Conservation (phyloP, 805 yeast genomes). For the Isabelozyma rhagii region DNA sequence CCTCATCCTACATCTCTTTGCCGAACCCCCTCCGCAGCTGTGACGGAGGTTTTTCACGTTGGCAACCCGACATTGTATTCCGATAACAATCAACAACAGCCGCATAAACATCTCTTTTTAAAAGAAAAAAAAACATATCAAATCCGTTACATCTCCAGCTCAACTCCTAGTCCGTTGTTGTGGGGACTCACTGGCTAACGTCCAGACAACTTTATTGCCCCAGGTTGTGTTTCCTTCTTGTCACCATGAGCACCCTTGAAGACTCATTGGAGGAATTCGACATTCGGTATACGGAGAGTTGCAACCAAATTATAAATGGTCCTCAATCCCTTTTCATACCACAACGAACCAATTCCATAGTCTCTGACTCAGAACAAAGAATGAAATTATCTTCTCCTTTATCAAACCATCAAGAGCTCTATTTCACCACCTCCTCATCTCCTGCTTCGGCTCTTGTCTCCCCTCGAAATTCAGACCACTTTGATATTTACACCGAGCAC, state of each 20-base stretch:
- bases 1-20: neutral
- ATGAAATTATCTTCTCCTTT: conserved; percentile 22
- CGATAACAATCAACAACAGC: no score
- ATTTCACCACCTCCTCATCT: conserved; percentile 6
- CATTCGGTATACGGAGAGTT: conserved; percentile 16
- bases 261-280: conserved; percentile 25
- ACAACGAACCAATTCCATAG: conserved; percentile 6
- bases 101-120: no score
- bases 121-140: no score
- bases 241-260: conserved; percentile 6
- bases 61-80: no score
- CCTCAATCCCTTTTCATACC: neutral
- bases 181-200: no score
- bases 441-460: neutral
- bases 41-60: neutral
- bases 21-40: neutral
- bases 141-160: no score
- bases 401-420: conserved; percentile 9
- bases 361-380: conserved; percentile 6
- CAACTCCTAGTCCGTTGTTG: no score
- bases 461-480: neutral
- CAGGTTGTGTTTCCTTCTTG: neutral
- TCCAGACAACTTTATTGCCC: neutral
- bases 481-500: conserved; percentile 1
- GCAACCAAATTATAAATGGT: conserved; percentile 10